Conservation (phyloP, 2,329 filamentous ascomycete genomes). For the Colletotrichum caudatum region DNA sequence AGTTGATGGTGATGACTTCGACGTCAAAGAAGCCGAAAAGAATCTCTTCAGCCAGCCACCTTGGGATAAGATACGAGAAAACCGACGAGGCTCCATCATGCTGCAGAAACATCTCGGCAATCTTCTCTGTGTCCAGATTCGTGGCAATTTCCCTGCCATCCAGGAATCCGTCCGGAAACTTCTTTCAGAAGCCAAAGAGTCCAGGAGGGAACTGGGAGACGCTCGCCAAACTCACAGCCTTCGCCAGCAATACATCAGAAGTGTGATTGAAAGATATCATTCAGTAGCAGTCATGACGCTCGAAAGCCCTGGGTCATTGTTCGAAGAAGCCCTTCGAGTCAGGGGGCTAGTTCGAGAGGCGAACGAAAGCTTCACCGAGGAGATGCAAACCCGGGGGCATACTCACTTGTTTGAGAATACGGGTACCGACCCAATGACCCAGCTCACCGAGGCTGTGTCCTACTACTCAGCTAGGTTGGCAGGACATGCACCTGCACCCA, state of each 20-base stretch:
- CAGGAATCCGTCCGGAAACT: constrained; percentile 44
- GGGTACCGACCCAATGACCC: constrained; percentile 38
- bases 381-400: constrained; percentile 48
- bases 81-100: constrained; percentile 47
- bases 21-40: constrained; percentile 47
- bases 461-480: neutral
- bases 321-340: constrained; percentile 43
- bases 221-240: constrained; percentile 44
- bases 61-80: constrained; percentile 46
- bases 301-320: constrained; percentile 45
- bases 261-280: constrained; percentile 45
- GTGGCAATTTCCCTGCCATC: constrained; percentile 49
- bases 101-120: constrained; percentile 48
- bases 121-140: constrained; percentile 52
- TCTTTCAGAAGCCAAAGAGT: constrained; percentile 39
- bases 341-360: constrained; percentile 43
- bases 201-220: constrained; percentile 45
- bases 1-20: constrained; percentile 45
- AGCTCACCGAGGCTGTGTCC: constrained; percentile 16
- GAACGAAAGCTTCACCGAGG: constrained; percentile 45
- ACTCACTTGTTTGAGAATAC: constrained; percentile 46
- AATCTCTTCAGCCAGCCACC: constrained; percentile 46
- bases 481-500: neutral
- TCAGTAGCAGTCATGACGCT: constrained; percentile 43
- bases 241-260: constrained; percentile 46